Evolutionary conservation across 306 rosid species (phyloP).

Genomic region (Pterocarpus santalinus): DNA sequence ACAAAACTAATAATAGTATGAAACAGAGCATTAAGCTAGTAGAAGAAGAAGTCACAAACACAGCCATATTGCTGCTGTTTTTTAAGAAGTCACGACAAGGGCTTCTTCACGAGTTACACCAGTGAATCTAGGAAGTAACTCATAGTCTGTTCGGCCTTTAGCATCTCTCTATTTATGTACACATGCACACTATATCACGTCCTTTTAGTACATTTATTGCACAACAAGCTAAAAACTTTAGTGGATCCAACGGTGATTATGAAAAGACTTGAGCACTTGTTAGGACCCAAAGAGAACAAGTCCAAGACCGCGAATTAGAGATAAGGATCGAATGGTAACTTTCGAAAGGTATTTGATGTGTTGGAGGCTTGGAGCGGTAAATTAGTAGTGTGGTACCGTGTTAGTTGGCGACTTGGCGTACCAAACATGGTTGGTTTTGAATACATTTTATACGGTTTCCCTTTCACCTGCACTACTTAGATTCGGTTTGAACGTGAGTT

Average conservation of each 20-base stretch:
- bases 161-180: constrained; percentile 7
- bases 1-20: constrained; percentile 38
- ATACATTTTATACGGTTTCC: constrained; percentile 9
- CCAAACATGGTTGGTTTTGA: not conserved
- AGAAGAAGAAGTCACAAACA: constrained; percentile 14
- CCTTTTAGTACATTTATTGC: constrained; percentile 40
- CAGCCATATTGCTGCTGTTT: not conserved
- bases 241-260: constrained; percentile 10
- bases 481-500: too few species aligned
- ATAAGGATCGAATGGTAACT: not conserved
- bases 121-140: not conserved
- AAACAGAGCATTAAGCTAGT: constrained; percentile 38
- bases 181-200: not conserved
- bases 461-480: not conserved
- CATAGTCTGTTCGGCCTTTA: not conserved
- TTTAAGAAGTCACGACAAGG: not conserved
- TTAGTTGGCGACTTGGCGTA: constrained; percentile 6
- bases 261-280: not conserved
- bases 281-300: not conserved
- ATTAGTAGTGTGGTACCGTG: not conserved
- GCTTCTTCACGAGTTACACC: not conserved
- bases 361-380: not conserved
- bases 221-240: not conserved
- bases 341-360: too few species aligned
- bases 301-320: not conserved